Base-by-base conservation (phyloP, 2,329 filamentous ascomycete species). In the Pseudocercospora fuligena region DNA sequence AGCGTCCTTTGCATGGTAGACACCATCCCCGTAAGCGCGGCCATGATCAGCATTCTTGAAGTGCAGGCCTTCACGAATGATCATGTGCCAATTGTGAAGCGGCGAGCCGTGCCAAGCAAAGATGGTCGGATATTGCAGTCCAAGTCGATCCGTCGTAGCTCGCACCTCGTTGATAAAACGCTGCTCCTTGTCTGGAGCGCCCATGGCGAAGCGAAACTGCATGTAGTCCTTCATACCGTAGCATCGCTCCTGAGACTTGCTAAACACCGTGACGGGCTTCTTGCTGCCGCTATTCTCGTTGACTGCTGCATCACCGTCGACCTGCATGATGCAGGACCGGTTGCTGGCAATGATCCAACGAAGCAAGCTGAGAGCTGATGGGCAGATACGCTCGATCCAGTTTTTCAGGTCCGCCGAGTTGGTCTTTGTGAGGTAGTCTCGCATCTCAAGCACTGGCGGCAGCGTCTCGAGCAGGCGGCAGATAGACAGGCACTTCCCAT, bases 301-400 rank as follows among this genome's bases (percentile, higher is more conserved):
- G 21, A 33, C 36, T 12, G 64, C 14, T 14, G 49, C 61, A 59
- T 68, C 47, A 12, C 76, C 79, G 51, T 90, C 88, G 16, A 95
- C 89, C 71, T 94, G 89, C 54, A 94, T 84, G 67, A 97, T 95
- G 72, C 90, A 94, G 0, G 94, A 94, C 54, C 92, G 85, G 73
- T 97, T 97, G 0, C 93, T 97, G 0, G 93, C 92, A 65, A 97
- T 87, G 67, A 97, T 92, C 94, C 94, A 97, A 60, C 92, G 86
- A 21, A 97, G 80, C 0, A 97, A 78, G 21, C 88, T 86, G 2
- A 92, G 79, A 0, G 89, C 87, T 6, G 91, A 86, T 1, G 87
- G 86, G 0, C 89, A 86, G 9, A 97, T 83, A 19, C 84, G 80
- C 23, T 86, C 82, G 69, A 80, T 78, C 89, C 89, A 91, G 12